phyloP scores from a whole-genome alignment of 495 filamentous ascomycete species.

The Neurospora tetraspora region DNA sequence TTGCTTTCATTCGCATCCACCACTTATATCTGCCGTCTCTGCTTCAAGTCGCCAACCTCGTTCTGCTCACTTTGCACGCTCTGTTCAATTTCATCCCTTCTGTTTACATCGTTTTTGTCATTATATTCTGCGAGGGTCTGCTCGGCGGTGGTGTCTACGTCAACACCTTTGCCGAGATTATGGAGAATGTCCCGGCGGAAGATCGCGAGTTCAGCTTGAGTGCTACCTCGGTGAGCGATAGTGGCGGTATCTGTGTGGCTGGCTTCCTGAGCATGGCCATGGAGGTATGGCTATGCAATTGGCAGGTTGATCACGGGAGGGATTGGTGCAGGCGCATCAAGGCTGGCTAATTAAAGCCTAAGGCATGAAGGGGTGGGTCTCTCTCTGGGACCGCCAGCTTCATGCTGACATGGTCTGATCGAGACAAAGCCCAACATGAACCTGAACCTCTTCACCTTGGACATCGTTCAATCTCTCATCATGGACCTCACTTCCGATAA shows the following conservation, averaged over 20 bases:
- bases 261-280: constrained; percentile 77
- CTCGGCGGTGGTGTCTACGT: constrained; percentile 89
- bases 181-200: constrained; percentile 58
- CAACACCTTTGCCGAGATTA: constrained; percentile 89
- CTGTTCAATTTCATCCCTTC: constrained; percentile 69
- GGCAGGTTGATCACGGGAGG: constrained; percentile 66
- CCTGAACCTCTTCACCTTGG: background rate
- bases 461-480: background rate
- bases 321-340: constrained; percentile 57
- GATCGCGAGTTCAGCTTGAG: constrained; percentile 87
- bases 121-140: constrained; percentile 94
- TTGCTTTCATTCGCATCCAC: constrained; percentile 74
- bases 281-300: constrained; percentile 72
- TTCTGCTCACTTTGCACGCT: constrained; percentile 62
- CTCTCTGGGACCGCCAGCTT: background rate
- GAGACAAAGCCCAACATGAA: background rate
- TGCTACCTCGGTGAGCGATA: constrained; percentile 87
- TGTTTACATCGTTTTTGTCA: constrained; percentile 68
- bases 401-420: background rate
- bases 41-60: constrained; percentile 74
- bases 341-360: constrained; percentile 2
- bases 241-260: constrained; percentile 80
- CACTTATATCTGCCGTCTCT: constrained; percentile 71
- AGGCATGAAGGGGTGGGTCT: background rate
- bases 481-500: background rate